Base-by-base conservation (phyloP, 2,329 filamentous ascomycete species). In the Rutstroemia sp. region DNA sequence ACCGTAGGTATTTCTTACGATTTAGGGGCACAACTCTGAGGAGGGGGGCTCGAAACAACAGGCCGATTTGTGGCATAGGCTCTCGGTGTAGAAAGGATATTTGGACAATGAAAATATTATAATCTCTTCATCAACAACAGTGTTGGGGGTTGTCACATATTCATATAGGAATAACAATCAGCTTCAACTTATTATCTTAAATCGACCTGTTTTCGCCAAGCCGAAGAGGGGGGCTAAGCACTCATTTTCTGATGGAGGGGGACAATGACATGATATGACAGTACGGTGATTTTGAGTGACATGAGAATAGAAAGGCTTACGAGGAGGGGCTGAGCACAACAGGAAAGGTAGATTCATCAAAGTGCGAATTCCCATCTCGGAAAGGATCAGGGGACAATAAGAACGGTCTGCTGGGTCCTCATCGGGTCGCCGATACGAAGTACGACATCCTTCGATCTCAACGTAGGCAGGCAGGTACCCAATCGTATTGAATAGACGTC, bases 341-440 rank as follows among this genome's bases (percentile, higher is more conserved):
- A 52, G 5, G 19, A 27, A 19, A 18, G n/a, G 27, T 38, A 23
- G n/a, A n/a, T 18, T 23, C 23, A 8, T 10, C 8, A 30, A 2
- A 30, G 27, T 52, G 16, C 27, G 2, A 34, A 21, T 21, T n/a
- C 23, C 27, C 27, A 30, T 30, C 27, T 30, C 27, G 27, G 39
- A 41, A 41, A 19, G 39, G 39, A 16, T 41, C 16, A 41, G 39
- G 16, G 25, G 14, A 19, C 9, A 46, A 18, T n/a, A 4, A 1
- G 34, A 30, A 52, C 16, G 4, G n/a, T 12, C 42, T 18, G 38
- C 37, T 23, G 18, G 45, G 23, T 49, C 45, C 25, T 44, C 41
- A 14, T 47, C n/a, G 21, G 45, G 52, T 54, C 37, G 49, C 37
- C 41, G 42, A 54, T 49, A 49, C 52, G 45, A 30, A 30, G 27